Base-by-base conservation (phyloP, 1,284 basidiomycete species). In the Chondrostereum purpureum region DNA sequence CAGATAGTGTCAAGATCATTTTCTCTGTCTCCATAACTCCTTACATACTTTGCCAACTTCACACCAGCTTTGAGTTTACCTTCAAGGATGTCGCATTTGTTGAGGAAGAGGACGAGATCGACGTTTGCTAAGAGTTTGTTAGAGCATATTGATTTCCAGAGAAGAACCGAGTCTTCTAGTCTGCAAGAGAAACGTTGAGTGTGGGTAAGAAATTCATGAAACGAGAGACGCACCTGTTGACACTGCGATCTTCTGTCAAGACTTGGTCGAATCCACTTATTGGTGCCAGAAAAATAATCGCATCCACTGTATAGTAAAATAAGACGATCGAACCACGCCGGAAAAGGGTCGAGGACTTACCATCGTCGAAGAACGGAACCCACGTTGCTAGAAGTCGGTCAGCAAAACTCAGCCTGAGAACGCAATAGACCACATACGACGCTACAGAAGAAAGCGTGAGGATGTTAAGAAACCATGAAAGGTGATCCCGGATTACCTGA, bases 251-350 rank as follows among this genome's bases (percentile, higher is more conserved):
- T 61, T 88, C 85, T 16, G 75, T 63, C 5, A 88, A 69, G 4
- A 81, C 81, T 57, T 88, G 84, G 61, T 88, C 85, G 54, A 88
- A 88, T 10, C 77, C 81, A 20, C 80, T 83, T 64, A 88, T 87
- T 12, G 85, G 86, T 14, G 83, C 86, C 12, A 88, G 76, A 62
- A 88, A 88, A 50, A 88, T 86, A 55, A 88, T 88, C 2, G 85
- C 83, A 51, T 83, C 78, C 50, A 81, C 79, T 79, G 47, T 1
- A 17, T 17, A 22, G 39, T 24, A 14, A 46, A 16, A 19, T 33
- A 36, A n/a, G 33, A 19, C 21, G 38, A 3, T 20, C 48, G 35
- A 24, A 42, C 21, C 42, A 49, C 35, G 21, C n/a, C 34, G 5
- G 31, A 39, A 39, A 19, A 11, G 34, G 39, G 52, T 51, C 42